Conservation (phyloP, 371 early-diverging fungal species). For the Mucor velutinosus region DNA sequence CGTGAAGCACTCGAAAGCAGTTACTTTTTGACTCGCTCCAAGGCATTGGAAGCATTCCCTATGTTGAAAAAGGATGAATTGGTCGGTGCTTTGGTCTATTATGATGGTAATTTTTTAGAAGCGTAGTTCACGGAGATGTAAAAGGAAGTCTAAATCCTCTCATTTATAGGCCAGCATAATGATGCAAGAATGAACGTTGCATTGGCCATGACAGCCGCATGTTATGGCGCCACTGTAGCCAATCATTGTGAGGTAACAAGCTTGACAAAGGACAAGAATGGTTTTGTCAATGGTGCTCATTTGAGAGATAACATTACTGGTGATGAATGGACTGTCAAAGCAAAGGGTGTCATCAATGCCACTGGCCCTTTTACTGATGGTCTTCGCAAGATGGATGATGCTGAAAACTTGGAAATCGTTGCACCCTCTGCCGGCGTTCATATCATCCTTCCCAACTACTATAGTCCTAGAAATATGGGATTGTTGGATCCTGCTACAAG, state of each 20-base stretch:
- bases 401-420: conserved; percentile 79
- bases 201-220: conserved; percentile 92
- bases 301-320: conserved; percentile 90
- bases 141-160: neutral
- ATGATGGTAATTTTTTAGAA: conserved; percentile 78
- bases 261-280: conserved; percentile 77
- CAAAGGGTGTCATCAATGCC: conserved; percentile 92
- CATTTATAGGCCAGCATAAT: conserved; percentile 85
- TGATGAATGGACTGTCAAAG: conserved; percentile 84
- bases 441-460: conserved; percentile 94
- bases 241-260: conserved; percentile 94
- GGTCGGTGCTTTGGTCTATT: conserved; percentile 96
- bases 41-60: conserved; percentile 94
- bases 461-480: conserved; percentile 95
- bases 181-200: conserved; percentile 99
- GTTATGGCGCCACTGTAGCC: conserved; percentile 92
- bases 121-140: neutral
- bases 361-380: conserved; percentile 80
- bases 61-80: conserved; percentile 91
- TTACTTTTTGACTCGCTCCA: conserved; percentile 85
- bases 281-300: conserved; percentile 77
- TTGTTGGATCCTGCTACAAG: conserved; percentile 96
- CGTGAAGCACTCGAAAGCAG: conserved; percentile 84
- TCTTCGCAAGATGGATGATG: conserved; percentile 88
- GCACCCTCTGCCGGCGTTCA: conserved; percentile 97